A percentile compares a stretch with the other conserved stretches of the same genome.
phyloP scores from a whole-genome alignment of 495 filamentous ascomycete species.

The Penicillium cosmopolitanum region DNA sequence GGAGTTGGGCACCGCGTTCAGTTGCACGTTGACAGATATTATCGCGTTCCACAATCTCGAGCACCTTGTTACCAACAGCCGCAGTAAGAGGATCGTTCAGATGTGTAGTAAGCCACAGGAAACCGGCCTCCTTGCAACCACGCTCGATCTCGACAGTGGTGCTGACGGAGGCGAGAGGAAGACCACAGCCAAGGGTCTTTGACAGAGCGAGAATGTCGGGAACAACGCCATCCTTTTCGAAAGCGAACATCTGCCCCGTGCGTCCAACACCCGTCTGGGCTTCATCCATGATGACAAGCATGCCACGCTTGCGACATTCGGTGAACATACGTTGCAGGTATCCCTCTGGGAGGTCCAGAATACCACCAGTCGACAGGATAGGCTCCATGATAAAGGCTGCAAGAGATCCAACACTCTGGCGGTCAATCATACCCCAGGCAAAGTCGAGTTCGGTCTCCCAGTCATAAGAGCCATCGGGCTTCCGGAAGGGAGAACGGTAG shows the following conservation, averaged over 20 bases:
- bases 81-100: constrained; percentile 59
- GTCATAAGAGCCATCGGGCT: constrained; percentile 56
- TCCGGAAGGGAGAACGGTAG: constrained; percentile 55
- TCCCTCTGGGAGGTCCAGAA: constrained; percentile 46
- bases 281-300: constrained; percentile 57
- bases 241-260: constrained; percentile 50
- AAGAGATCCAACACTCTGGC: constrained; percentile 55
- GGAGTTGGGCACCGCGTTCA: constrained; percentile 44
- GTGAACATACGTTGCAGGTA: constrained; percentile 45
- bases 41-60: constrained; percentile 59
- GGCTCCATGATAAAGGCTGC: constrained; percentile 59
- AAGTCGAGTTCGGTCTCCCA: constrained; percentile 61
- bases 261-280: constrained; percentile 55
- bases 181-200: constrained; percentile 59
- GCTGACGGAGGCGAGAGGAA: constrained; percentile 55
- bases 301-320: constrained; percentile 50
- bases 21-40: constrained; percentile 42
- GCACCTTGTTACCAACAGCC: constrained; percentile 57
- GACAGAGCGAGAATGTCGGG: constrained; percentile 56
- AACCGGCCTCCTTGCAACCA: constrained; percentile 33
- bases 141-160: constrained; percentile 51
- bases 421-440: constrained; percentile 56
- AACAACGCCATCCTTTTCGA: constrained; percentile 45
- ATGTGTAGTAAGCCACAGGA: constrained; percentile 44
- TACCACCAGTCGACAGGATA: constrained; percentile 56